Percentiles rank a stretch among this genome's conserved stretches.
phyloP scores from a whole-genome alignment of 1,139 yeast genomes.

The Pichia sp. region DNA sequence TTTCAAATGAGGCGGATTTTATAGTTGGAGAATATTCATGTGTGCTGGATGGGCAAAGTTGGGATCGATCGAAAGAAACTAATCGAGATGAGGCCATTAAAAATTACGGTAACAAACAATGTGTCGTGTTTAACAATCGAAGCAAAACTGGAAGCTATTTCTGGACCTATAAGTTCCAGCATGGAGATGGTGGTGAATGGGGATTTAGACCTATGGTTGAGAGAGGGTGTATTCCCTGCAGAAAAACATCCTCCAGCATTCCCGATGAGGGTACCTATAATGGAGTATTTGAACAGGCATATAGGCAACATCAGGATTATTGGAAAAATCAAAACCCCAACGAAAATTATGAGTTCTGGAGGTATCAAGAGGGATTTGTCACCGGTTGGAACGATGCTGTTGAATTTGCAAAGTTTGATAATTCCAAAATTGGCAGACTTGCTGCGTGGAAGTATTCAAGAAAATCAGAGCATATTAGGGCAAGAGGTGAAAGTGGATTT shows the following conservation, averaged over 20 bases:
- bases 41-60: slow-evolving; percentile 67
- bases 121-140: slow-evolving; percentile 36
- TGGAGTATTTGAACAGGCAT: slow-evolving; percentile 32
- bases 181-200: slow-evolving; percentile 96
- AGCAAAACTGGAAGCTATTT: slow-evolving; percentile 70
- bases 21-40: slow-evolving; percentile 89
- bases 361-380: slow-evolving; percentile 69
- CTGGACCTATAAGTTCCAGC: slow-evolving; percentile 85
- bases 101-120: slow-evolving; percentile 38
- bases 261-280: slow-evolving; percentile 39
- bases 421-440: slow-evolving; percentile 65
- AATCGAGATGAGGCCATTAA: slow-evolving; percentile 40
- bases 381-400: slow-evolving; percentile 68
- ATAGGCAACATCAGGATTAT: slow-evolving; percentile 46
- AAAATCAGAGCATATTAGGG: slow-evolving; percentile 46
- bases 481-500: slow-evolving; percentile 46
- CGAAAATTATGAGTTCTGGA: slow-evolving; percentile 68
- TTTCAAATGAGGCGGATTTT: slow-evolving; percentile 54
- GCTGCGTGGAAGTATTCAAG: slow-evolving; percentile 59
- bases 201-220: slow-evolving; percentile 76
- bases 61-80: slow-evolving; percentile 42
- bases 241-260: slow-evolving; percentile 16
- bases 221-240: slow-evolving; percentile 46
- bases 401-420: slow-evolving; percentile 59
- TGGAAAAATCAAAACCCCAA: slow-evolving; percentile 58